phyloP scores from a whole-genome alignment of 1,139 yeast species.

The Geotrichum fermentans region DNA sequence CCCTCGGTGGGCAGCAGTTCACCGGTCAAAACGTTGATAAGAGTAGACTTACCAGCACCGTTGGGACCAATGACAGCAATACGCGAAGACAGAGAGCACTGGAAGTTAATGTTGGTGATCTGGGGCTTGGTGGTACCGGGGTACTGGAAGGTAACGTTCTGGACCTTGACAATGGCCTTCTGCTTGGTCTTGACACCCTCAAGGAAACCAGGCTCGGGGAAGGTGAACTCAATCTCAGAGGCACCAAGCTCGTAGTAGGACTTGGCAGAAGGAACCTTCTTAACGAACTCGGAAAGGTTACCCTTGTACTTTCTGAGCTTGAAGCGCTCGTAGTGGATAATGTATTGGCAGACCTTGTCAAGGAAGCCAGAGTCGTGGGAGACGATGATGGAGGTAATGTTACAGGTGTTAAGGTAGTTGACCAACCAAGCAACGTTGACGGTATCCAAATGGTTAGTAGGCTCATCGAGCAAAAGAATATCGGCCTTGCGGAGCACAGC shows the following conservation, averaged over 20 bases:
- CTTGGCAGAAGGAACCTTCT: conserved; percentile 98
- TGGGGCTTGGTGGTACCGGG: conserved; percentile 98
- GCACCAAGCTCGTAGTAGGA: conserved; percentile 98
- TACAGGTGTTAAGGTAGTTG: conserved; percentile 97
- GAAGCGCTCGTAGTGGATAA: conserved; percentile 99
- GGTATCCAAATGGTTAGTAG: conserved; percentile 99
- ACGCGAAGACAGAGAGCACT: conserved; percentile 97
- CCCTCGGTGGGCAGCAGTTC: conserved; percentile 96
- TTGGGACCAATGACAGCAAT: conserved; percentile 99
- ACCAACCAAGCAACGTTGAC: conserved; percentile 99
- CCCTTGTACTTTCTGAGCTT: conserved; percentile 99
- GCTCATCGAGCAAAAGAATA: conserved; percentile 96
- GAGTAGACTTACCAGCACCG: conserved; percentile 99
- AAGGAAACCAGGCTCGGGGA: conserved; percentile 99
- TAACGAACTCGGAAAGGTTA: conserved; percentile 96
- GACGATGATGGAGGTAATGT: conserved; percentile 95
- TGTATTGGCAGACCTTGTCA: conserved; percentile 95
- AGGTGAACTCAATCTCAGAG: conserved; percentile 87
- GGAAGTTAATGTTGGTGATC: conserved; percentile 85
- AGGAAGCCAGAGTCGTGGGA: conserved; percentile 99
- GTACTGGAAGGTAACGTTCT: conserved; percentile 96
- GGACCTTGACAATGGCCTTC: conserved; percentile 97
- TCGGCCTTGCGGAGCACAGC: conserved; percentile 99
- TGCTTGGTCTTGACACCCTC: conserved; percentile 99
- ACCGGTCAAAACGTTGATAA: conserved; percentile 98